Evolutionary conservation across 2,329 filamentous ascomycete species (phyloP).

Genomic region (Claviceps monticola): DNA sequence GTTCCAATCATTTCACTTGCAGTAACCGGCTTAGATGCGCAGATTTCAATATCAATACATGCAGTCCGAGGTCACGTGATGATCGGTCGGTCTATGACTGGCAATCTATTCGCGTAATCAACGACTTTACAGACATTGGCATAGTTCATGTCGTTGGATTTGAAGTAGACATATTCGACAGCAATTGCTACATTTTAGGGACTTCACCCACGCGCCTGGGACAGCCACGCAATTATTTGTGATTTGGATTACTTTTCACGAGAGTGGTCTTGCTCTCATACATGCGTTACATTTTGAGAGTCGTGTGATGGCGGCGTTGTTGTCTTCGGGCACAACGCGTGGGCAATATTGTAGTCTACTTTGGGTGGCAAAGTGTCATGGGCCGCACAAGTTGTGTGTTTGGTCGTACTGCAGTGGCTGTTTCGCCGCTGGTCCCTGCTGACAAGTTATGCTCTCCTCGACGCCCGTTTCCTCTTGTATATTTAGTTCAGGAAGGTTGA

Average conservation of each 20-base stretch:
- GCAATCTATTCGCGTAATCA: conserved; percentile 1
- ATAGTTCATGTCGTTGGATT: conserved; percentile 6
- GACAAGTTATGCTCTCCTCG: background rate
- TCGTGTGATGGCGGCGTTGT: background rate
- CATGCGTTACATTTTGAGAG: background rate
- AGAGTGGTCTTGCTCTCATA: conserved; percentile 8
- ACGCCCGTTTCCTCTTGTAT: background rate
- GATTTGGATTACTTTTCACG: conserved; percentile 8
- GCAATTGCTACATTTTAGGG: conserved; percentile 50
- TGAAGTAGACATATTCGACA: conserved; percentile 37
- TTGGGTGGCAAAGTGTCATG: conserved; percentile 2
- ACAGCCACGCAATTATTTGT: conserved; percentile 10
- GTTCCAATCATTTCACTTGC: background rate
- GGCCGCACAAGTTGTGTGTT: background rate
- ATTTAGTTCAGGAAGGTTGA: background rate
- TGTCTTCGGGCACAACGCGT: conserved; percentile 6
- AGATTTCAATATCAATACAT: background rate
- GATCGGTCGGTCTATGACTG: background rate
- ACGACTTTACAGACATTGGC: conserved; percentile 5
- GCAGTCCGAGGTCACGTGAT: conserved; percentile 1
- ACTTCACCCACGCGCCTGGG: conserved; percentile 19
- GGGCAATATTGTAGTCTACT: conserved; percentile 1
- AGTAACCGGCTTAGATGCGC: background rate
- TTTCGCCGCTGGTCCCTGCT: background rate
- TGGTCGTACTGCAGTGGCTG: background rate